Percentiles rank a stretch among this genome's conserved stretches.
Evolutionary conservation across 2,329 filamentous ascomycete genomes (phyloP).

Genomic region (Leptographium radiaticola): DNA sequence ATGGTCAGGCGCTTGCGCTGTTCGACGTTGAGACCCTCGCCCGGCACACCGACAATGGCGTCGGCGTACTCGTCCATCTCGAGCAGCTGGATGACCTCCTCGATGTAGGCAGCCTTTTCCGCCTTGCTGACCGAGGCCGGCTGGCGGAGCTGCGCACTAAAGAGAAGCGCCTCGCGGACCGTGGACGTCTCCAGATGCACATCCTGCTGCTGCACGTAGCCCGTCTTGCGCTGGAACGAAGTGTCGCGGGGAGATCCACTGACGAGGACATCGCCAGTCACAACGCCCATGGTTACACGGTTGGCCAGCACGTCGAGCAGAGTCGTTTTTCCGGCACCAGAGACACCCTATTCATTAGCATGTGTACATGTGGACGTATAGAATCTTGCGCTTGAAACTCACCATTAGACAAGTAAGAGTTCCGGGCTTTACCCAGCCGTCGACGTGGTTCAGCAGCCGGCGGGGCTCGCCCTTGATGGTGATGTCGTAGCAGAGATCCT

Average conservation of each 20-base stretch:
- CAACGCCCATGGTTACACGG: constrained; percentile 78
- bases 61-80: constrained; percentile 87
- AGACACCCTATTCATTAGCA: constrained; percentile 44
- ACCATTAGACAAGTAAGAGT: constrained; percentile 81
- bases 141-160: constrained; percentile 76
- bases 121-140: constrained; percentile 54
- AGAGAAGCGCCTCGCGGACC: constrained; percentile 76
- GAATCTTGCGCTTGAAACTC: not conserved
- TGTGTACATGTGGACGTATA: not conserved
- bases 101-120: constrained; percentile 79
- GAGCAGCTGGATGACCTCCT: constrained; percentile 79
- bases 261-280: constrained; percentile 68
- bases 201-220: constrained; percentile 89
- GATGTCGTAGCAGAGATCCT: constrained; percentile 62
- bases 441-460: constrained; percentile 70
- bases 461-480: constrained; percentile 68
- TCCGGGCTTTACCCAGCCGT: constrained; percentile 89
- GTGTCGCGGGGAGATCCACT: constrained; percentile 54
- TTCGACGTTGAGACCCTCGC: constrained; percentile 62
- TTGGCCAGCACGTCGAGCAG: constrained; percentile 76
- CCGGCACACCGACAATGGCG: constrained; percentile 79
- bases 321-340: constrained; percentile 89
- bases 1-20: constrained; percentile 68
- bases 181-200: constrained; percentile 74
- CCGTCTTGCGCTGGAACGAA: constrained; percentile 84